Conservation (phyloP, 2,329 filamentous ascomycete genomes). For the Ceratocystis ficicola region DNA sequence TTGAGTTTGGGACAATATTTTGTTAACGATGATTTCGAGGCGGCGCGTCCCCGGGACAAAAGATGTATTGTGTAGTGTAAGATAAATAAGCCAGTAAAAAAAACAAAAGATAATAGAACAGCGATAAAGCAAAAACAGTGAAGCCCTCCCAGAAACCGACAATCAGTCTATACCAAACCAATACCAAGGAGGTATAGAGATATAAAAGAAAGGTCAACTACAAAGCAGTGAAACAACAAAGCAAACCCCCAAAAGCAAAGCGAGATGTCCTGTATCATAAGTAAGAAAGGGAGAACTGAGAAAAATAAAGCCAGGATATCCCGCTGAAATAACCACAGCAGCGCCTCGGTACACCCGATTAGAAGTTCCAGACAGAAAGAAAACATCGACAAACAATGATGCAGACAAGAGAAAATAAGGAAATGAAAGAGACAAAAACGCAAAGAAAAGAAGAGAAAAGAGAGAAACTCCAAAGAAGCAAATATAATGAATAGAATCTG, state of each 20-base stretch:
- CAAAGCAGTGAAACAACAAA: background rate
- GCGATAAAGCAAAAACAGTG: background rate
- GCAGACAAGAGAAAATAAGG: background rate
- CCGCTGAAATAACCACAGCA: background rate
- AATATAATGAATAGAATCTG: conserved; percentile 3
- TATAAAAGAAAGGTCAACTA: background rate
- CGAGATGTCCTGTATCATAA: background rate
- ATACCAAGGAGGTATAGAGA: background rate
- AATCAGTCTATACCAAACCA: background rate
- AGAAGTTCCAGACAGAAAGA: conserved; percentile 3
- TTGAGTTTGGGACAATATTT: background rate
- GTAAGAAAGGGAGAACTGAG: background rate
- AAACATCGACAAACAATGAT: background rate
- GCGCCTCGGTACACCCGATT: background rate
- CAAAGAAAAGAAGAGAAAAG: background rate
- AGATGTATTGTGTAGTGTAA: conserved; percentile 11
- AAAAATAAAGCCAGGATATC: conserved; percentile 5
- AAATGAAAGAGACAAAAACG: conserved; percentile 8
- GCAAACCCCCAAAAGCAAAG: background rate
- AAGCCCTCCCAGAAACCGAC: background rate
- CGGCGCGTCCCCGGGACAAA: background rate
- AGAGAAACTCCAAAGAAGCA: conserved; percentile 1
- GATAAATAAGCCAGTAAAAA: conserved; percentile 12
- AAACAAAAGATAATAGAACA: background rate
- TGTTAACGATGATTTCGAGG: conserved; percentile 1